Base-by-base conservation (phyloP, 73 alveolate species). In the Paramecium pentaurelia region DNA sequence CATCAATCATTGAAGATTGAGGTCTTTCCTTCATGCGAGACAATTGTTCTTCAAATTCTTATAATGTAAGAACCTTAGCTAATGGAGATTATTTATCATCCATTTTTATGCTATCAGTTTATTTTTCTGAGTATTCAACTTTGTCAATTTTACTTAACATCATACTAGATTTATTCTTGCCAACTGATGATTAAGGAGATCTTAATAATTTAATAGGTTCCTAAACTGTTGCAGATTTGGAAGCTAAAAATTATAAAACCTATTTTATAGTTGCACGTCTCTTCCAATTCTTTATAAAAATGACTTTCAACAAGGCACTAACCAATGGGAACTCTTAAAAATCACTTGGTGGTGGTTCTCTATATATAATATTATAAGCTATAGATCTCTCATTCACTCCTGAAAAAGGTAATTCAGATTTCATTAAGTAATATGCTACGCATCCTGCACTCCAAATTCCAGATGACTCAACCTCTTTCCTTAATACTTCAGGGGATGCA, bases 401-500 rank as follows among this genome's bases (percentile, higher is more conserved):
- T 4, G 20, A 45, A 80, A 80, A 80, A 32, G 91, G 91, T 58
- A 80, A 40, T 22, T 80, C 47, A 11, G 36, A 40, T 47, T 40
- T 80, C 58, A 80, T 49, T 20, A 80, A 28, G 16, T 45, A 80
- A 14, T 80, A 80, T 22, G 75, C 71, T 27, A 80, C 20, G 16
- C 71, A 45, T 22, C 91, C 91, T 25, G 18, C 71, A 45, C 77
- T 45, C 91, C 91, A 80, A 20, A 80, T 80, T 1, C 75, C 91
- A 12, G 91, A 80, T 14, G 34, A 28, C 58, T 40, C 47, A 1
- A 20, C 34, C 45, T 80, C 91, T 16, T 80, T 80, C 14, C 91
- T 80, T 47, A 80, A 47, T 4, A 80, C 71, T 80, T 80, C 91
- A 22, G 91, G 91, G 2, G 77, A 45, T 9, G 91, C 91, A 44